phyloP scores from a whole-genome alignment of 2,329 filamentous ascomycete species.

The Myrmaecium sp. region DNA sequence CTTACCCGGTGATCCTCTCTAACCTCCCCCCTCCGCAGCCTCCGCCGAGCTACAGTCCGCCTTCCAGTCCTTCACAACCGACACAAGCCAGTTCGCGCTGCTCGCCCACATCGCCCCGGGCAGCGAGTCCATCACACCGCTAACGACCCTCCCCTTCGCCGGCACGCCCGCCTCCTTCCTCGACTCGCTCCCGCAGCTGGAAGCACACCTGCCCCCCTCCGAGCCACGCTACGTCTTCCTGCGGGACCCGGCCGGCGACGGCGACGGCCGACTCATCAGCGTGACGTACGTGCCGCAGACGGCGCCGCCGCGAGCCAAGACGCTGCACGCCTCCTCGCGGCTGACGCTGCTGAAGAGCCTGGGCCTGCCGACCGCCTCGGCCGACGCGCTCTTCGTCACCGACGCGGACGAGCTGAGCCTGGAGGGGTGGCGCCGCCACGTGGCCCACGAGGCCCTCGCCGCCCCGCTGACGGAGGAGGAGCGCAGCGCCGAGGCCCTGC shows the following conservation, averaged over 20 bases:
- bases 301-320: conserved; percentile 70
- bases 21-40: conserved; percentile 30
- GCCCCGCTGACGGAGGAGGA: conserved; percentile 71
- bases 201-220: conserved; percentile 46
- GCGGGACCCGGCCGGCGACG: conserved; percentile 34
- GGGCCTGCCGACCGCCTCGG: conserved; percentile 62
- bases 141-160: conserved; percentile 34
- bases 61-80: conserved; percentile 52
- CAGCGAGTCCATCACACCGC: conserved; percentile 49
- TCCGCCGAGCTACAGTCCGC: conserved; percentile 60
- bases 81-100: conserved; percentile 47
- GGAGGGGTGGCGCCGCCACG: conserved; percentile 55
- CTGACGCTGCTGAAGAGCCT: conserved; percentile 61
- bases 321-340: conserved; percentile 66
- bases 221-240: conserved; percentile 60
- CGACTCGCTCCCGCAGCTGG: conserved; percentile 47
- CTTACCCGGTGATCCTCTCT: conserved; percentile 7
- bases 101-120: conserved; percentile 49
- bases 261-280: conserved; percentile 34
- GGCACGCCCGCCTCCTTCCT: conserved; percentile 38
- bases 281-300: conserved; percentile 66
- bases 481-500: conserved; percentile 51
- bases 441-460: conserved; percentile 41
- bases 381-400: conserved; percentile 59
- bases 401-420: conserved; percentile 50